phyloP scores from a whole-genome alignment of 345 rosid genomes.

The Dipteronia dyeriana region DNA sequence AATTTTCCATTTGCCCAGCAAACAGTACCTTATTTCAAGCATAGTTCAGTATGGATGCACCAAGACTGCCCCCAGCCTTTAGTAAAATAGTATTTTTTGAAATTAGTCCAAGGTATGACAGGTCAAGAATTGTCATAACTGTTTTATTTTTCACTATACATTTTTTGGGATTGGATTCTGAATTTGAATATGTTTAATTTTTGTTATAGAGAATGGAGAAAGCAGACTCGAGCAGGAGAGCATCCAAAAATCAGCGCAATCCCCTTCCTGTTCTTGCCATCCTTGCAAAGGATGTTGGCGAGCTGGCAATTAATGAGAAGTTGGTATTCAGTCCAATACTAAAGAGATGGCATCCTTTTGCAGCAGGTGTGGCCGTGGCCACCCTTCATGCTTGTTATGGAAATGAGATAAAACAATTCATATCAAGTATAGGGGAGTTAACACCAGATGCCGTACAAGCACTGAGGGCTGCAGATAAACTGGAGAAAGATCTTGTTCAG shows the following conservation, averaged over 20 bases:
- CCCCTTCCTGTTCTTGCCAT: conserved; percentile 90
- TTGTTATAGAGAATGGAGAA: conserved; percentile 88
- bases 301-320: conserved; percentile 79
- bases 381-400: conserved; percentile 95
- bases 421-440: conserved; percentile 71
- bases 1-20: background rate
- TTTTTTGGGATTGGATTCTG: conserved; percentile 5
- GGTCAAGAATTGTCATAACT: background rate
- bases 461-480: conserved; percentile 90
- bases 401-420: conserved; percentile 88
- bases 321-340: conserved; percentile 83
- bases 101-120: background rate
- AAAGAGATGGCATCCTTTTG: conserved; percentile 97
- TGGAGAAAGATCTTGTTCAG: conserved; percentile 97
- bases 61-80: background rate
- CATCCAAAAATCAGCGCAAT: conserved; percentile 74
- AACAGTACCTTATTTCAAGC: background rate
- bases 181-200: conserved; percentile 17
- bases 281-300: conserved; percentile 95
- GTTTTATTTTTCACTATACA: conserved; percentile 3
- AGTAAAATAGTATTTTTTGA: background rate
- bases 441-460: conserved; percentile 93
- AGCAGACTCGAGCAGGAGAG: conserved; percentile 96
- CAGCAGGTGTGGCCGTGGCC: conserved; percentile 98
- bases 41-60: conserved; percentile 5